Evolutionary conservation across 768 basidiomycete genomes (phyloP), one percentile per base, ranked within the genome.

Genomic region (Boletus vinaceobasis): DNA sequence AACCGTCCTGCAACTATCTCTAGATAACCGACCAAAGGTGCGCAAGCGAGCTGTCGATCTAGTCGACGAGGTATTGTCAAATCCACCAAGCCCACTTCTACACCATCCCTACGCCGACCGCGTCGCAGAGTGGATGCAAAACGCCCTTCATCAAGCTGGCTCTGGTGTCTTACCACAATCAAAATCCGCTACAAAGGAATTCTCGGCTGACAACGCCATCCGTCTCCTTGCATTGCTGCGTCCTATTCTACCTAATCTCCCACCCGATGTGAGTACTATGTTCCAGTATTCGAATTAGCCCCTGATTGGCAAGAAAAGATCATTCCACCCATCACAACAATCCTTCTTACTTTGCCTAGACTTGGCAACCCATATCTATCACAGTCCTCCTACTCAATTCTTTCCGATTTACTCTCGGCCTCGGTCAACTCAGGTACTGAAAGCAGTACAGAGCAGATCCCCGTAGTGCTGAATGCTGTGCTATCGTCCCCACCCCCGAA

Each of bases 11-110:
- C 87, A 90, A 45, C 74, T 97, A 44, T 86, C 84, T 61, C 77
- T 93, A 42, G 97, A 99, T 73, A 80, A 86, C 5, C 77, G 97
- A 48, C 97, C 97, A 19, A 98, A 98, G 75, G 93, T 99, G 49
- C 85, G 97, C 52, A 94, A 83, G 71, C 85, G 87, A 66, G 94
- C 95, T 23, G 86, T 87, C 43, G 95, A 98, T 65, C 81, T 89
- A 19, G 80, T 99, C 32, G 81, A 79, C 62, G 88, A 90, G 60
- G 78, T 93, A 4, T 76, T 99, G 35, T 77, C 79, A 15, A 77
- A 77, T 26, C 93, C 94, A 9, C 90, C 92, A 3, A 77, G 85
- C 5, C 96, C 96, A 0, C 77, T 88, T 36, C 63, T 82, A 6
- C 71, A 79, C 23, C 97, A 99, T 74, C 95, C 97, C 0, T 99